A percentile compares a stretch with the other conserved stretches of the same genome.
Conservation (phyloP, 306 rosid genomes). For the Vicia sativa region DNA sequence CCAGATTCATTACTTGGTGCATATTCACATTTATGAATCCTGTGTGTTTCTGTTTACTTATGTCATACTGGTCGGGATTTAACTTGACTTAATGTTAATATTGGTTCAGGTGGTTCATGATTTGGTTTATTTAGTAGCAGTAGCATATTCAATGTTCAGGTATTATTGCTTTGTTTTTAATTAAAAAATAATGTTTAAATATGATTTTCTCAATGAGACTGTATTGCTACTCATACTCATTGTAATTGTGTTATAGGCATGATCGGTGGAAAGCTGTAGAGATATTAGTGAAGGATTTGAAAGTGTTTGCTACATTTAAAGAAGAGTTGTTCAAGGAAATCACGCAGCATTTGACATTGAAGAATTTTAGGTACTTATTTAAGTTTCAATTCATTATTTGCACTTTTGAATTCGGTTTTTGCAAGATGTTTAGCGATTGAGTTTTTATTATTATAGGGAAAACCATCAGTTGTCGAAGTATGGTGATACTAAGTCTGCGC, state of each 20-base stretch:
- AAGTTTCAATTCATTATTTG: neutral
- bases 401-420: neutral
- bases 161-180: no score
- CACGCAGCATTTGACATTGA: conserved; percentile 96
- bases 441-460: conserved; percentile 57
- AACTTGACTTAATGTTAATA: no score
- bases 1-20: no score
- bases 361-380: conserved; percentile 80
- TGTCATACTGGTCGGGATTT: no score
- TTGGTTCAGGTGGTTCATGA: no score
- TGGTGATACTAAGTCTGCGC: conserved; percentile 95
- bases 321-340: conserved; percentile 98
- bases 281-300: conserved; percentile 91
- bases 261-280: conserved; percentile 95
- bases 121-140: no score
- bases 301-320: conserved; percentile 92
- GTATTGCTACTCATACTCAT: no score
- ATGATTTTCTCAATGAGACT: no score
- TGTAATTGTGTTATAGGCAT: conserved; percentile 55
- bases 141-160: no score
- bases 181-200: no score
- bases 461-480: conserved; percentile 95
- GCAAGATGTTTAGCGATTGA: conserved; percentile 1
- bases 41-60: no score
- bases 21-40: no score